Evolutionary conservation across 257 asterid species (phyloP).

Genomic region (Nyctanthes arbortristis): DNA sequence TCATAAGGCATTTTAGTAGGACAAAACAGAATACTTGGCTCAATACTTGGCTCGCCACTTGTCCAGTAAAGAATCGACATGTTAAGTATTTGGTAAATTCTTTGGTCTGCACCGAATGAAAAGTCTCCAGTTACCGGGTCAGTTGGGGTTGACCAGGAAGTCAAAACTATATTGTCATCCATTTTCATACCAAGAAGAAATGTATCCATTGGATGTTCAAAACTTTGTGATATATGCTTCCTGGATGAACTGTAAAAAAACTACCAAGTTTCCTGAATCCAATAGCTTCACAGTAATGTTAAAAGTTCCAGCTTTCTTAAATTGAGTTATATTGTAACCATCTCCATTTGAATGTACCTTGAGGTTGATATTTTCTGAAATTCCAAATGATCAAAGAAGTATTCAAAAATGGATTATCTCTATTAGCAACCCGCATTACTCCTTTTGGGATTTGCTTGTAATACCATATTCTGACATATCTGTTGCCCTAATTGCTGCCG

Average conservation of each 20-base stretch:
- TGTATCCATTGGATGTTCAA: conserved; percentile 38
- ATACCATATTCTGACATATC: conserved; percentile 54
- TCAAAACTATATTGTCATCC: conserved; percentile 11
- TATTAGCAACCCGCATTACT: conserved; percentile 52
- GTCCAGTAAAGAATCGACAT: conserved; percentile 19
- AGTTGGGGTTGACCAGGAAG: conserved; percentile 21
- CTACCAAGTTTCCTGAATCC: conserved; percentile 53
- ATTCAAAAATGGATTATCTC: conserved; percentile 6
- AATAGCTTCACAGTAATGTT: conserved; percentile 32
- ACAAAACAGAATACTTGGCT: neutral
- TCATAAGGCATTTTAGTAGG: neutral
- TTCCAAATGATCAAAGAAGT: conserved; percentile 13
- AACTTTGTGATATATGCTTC: conserved; percentile 48
- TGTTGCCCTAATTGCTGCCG: too few species aligned
- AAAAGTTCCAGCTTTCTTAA: neutral
- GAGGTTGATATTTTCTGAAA: conserved; percentile 37
- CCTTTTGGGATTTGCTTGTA: conserved; percentile 11
- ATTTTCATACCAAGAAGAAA: conserved; percentile 50
- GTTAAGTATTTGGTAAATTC: conserved; percentile 5
- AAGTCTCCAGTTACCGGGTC: conserved; percentile 23
- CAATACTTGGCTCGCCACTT: too few species aligned
- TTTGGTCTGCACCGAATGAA: conserved; percentile 22
- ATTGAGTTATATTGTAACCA: neutral
- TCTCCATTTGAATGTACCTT: neutral
- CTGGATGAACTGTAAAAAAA: conserved; percentile 26